A percentile compares a stretch with the other conserved stretches of the same genome.
Evolutionary conservation across 2,329 filamentous ascomycete genomes (phyloP).

Genomic region (Diaporthe ilicicola): DNA sequence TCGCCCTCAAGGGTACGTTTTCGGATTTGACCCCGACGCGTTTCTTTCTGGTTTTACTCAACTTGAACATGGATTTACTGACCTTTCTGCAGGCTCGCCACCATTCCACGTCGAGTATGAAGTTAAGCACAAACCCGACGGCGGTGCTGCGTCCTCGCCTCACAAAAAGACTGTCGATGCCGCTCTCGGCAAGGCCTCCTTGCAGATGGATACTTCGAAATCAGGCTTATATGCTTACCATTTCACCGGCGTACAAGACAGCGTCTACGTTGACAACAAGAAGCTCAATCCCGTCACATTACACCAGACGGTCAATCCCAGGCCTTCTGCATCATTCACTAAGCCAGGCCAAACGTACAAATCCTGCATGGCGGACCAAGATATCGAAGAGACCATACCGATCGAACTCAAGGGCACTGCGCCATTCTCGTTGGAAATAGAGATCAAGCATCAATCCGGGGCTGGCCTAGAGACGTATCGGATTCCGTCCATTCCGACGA

Average conservation of each 20-base stretch:
- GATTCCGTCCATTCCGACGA: slow-evolving; percentile 80
- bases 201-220: slow-evolving; percentile 86
- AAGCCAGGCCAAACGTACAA: slow-evolving; percentile 94
- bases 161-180: slow-evolving; percentile 79
- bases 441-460: slow-evolving; percentile 89
- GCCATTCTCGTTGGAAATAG: slow-evolving; percentile 90
- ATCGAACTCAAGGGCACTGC: slow-evolving; percentile 83
- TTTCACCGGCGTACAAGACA: slow-evolving; percentile 84
- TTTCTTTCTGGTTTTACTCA: neutral
- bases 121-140: slow-evolving; percentile 74
- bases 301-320: slow-evolving; percentile 84
- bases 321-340: slow-evolving; percentile 82
- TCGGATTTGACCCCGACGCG: neutral
- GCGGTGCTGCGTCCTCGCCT: slow-evolving; percentile 68
- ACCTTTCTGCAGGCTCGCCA: slow-evolving; percentile 66
- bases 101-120: slow-evolving; percentile 88
- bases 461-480: slow-evolving; percentile 82
- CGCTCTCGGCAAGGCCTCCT: slow-evolving; percentile 76
- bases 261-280: slow-evolving; percentile 79
- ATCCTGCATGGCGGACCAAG: slow-evolving; percentile 87
- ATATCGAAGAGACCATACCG: slow-evolving; percentile 86
- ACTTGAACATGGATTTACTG: slow-evolving; percentile 38
- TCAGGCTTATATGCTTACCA: slow-evolving; percentile 87
- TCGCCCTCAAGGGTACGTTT: slow-evolving; percentile 76
- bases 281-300: slow-evolving; percentile 74